These are phyloP conservation scores for Metarhizium humberi DNA, from an alignment of 2,329 filamentous ascomycete species.

Conservation along the genomic window DNA sequence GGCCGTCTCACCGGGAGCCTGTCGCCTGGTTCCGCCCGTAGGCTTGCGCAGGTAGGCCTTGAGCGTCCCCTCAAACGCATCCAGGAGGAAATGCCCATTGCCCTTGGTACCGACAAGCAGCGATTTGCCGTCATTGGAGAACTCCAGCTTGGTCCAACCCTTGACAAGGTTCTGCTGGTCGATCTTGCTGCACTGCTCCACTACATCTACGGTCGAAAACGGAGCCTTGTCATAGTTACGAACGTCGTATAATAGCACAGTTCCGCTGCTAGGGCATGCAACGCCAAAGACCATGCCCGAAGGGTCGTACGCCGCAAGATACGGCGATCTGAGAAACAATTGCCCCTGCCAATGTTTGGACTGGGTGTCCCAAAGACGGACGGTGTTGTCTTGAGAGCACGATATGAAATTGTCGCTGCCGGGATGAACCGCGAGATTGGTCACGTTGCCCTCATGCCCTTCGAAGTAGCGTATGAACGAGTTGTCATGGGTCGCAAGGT, in stretches of 20 bases:
- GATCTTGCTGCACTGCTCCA: conserved; percentile 40
- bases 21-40: conserved; percentile 41
- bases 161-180: conserved; percentile 50
- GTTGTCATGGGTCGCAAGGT: conserved; percentile 88
- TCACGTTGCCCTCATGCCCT: conserved; percentile 79
- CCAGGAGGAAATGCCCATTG: conserved; percentile 81
- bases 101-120: conserved; percentile 78
- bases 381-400: conserved; percentile 81
- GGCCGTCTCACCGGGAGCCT: conserved; percentile 42
- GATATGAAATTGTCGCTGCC: conserved; percentile 87
- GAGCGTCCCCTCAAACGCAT: conserved; percentile 77
- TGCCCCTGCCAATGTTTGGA: conserved; percentile 73
- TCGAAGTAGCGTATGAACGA: conserved; percentile 94
- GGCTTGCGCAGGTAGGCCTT: conserved; percentile 62
- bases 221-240: conserved; percentile 90
- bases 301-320: conserved; percentile 83
- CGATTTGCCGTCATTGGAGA: conserved; percentile 90
- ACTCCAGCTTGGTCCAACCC: conserved; percentile 87
- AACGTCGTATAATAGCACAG: conserved; percentile 82
- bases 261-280: conserved; percentile 69
- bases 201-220: conserved; percentile 76
- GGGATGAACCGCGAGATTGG: conserved; percentile 73
- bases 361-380: conserved; percentile 81
- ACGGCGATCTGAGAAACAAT: conserved; percentile 70
- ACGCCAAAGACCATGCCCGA: conserved; percentile 88